Evolutionary conservation across 176 grass and related monocot species (phyloP).

Genomic region (Triticum dicoccoides): DNA sequence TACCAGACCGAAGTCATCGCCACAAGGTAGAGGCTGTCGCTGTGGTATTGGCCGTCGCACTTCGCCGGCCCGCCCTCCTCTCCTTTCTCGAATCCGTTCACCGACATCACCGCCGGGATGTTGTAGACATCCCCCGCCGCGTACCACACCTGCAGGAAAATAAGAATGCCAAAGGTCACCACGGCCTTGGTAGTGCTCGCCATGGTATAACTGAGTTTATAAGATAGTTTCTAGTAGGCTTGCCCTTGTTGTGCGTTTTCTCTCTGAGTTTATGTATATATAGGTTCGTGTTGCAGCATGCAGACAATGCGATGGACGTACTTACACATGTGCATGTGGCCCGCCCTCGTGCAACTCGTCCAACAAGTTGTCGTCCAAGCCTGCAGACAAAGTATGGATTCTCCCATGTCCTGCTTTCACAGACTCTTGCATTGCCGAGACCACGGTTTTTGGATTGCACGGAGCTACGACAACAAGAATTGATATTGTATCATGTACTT

Average conservation of each 20-base stretch:
- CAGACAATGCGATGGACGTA: not conserved
- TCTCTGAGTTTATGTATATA: not conserved
- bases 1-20: constrained; percentile 11
- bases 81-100: not conserved
- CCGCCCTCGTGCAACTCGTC: too few species aligned
- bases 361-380: too few species aligned
- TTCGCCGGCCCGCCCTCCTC: not conserved
- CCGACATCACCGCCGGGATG: not conserved
- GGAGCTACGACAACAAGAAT: too few species aligned
- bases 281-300: not conserved
- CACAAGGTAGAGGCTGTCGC: not conserved
- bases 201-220: too few species aligned
- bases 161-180: not conserved
- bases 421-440: too few species aligned
- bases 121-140: not conserved
- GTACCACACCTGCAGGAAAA: not conserved
- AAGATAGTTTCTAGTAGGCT: not conserved
- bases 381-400: too few species aligned
- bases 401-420: too few species aligned
- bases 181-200: too few species aligned
- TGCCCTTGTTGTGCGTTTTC: not conserved
- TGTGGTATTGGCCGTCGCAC: not conserved
- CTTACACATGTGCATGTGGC: not conserved
- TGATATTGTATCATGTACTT: too few species aligned
- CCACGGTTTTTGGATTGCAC: too few species aligned